Evolutionary conservation across 371 early-diverging fungal genomes (phyloP).

Genomic region (Circinella umbellata): DNA sequence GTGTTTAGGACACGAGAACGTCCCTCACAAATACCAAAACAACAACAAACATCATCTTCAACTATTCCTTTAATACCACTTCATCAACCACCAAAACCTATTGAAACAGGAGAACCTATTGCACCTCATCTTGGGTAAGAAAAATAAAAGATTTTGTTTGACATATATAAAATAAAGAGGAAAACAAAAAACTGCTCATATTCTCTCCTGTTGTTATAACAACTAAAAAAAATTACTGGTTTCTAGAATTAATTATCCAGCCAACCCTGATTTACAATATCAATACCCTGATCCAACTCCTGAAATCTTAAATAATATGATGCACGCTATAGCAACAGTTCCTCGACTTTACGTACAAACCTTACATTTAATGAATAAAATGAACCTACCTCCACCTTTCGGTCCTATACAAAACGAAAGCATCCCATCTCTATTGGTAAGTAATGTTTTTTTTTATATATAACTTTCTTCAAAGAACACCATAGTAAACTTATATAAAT

Average conservation of each 20-base stretch:
- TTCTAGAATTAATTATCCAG: conserved; percentile 46
- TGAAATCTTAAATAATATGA: conserved; percentile 52
- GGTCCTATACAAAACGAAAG: conserved; percentile 35
- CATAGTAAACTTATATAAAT: not conserved
- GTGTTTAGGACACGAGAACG: too few relatives aligned
- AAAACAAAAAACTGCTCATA: not conserved
- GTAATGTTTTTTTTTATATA: not conserved
- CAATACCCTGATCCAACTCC: conserved; percentile 62
- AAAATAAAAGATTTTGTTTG: not conserved
- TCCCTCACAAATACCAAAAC: not conserved
- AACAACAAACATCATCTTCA: not conserved
- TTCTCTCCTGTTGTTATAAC: too few relatives aligned
- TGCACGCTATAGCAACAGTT: conserved; percentile 53
- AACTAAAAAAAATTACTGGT: not conserved
- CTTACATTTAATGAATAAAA: conserved; percentile 75
- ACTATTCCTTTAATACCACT: not conserved
- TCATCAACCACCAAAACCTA: not conserved
- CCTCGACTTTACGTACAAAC: conserved; percentile 70
- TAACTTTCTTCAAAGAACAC: not conserved
- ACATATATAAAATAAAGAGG: not conserved
- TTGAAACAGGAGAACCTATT: conserved; percentile 18
- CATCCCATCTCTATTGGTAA: conserved; percentile 33
- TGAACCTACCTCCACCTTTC: conserved; percentile 74
- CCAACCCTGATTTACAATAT: conserved; percentile 55
- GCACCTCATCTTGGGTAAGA: conserved; percentile 39